Evolutionary conservation across 148 eudicot genomes (phyloP).

Genomic region (Pharnaceum exiguum): DNA sequence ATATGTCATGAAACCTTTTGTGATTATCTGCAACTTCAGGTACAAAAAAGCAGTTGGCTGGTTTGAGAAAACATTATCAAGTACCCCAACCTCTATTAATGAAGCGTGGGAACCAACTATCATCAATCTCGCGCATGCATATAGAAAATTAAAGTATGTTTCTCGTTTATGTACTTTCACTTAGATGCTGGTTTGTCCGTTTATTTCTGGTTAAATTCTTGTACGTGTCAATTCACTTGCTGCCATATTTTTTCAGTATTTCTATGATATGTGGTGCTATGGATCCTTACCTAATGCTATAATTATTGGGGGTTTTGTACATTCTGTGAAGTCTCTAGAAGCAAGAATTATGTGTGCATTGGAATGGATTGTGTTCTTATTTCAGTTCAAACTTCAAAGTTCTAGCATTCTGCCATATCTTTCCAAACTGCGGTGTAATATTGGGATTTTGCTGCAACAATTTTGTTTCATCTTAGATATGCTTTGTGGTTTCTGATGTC

Average conservation of each 20-base stretch:
- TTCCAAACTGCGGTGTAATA: too few species aligned
- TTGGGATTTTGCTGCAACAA: too few species aligned
- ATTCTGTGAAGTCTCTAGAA: too few species aligned
- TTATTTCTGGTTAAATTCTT: not conserved
- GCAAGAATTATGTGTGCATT: too few species aligned
- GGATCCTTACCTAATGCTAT: too few species aligned
- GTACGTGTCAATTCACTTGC: not conserved
- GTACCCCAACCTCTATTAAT: conserved; percentile 56
- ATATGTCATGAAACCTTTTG: too few species aligned
- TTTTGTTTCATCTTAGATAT: not conserved
- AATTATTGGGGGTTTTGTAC: too few species aligned
- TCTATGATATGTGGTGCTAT: too few species aligned
- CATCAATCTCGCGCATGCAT: conserved; percentile 81
- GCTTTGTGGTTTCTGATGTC: not conserved
- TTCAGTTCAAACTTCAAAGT: too few species aligned
- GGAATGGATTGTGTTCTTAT: too few species aligned
- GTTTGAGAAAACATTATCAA: conserved; percentile 85
- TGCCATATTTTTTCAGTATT: not conserved
- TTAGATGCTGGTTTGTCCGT: not conserved
- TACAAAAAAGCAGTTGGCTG: conserved; percentile 78
- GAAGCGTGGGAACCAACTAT: conserved; percentile 92
- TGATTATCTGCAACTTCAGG: conserved; percentile 53
- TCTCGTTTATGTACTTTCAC: not conserved
- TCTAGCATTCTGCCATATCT: too few species aligned
- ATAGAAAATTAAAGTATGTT: conserved; percentile 68